Percentiles rank a stretch among this genome's conserved stretches.
Conservation (phyloP, 2,329 filamentous ascomycete species). For the Didymella lethalis region DNA sequence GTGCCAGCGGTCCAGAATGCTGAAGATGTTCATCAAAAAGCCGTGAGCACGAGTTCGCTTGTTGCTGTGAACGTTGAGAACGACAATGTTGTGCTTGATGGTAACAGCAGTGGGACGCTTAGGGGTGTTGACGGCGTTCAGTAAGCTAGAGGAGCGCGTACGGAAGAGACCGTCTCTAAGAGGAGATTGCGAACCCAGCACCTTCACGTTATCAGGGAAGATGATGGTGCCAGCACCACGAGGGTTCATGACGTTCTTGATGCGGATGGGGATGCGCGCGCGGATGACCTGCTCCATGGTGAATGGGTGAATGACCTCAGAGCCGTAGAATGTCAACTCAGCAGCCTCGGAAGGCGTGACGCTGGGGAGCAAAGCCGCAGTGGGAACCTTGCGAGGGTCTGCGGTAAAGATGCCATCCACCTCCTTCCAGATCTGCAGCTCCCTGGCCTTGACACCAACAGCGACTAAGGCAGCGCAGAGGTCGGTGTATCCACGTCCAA, state of each 20-base stretch:
- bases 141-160: conserved; percentile 55
- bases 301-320: conserved; percentile 97
- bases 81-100: conserved; percentile 95
- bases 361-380: conserved; percentile 83
- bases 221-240: conserved; percentile 80
- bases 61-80: conserved; percentile 98
- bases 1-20: conserved; percentile 83
- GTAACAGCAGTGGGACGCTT: conserved; percentile 74
- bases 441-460: conserved; percentile 83
- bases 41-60: conserved; percentile 95
- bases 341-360: conserved; percentile 96
- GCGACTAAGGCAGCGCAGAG: conserved; percentile 91
- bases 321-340: conserved; percentile 78
- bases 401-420: conserved; percentile 93
- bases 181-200: conserved; percentile 61
- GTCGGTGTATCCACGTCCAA: conserved; percentile 96
- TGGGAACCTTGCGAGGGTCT: conserved; percentile 89
- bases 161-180: conserved; percentile 66
- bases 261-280: conserved; percentile 83
- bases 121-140: conserved; percentile 56
- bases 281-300: conserved; percentile 93
- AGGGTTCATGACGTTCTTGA: conserved; percentile 92
- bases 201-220: conserved; percentile 73
- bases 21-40: conserved; percentile 94
- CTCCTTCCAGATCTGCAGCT: conserved; percentile 98